Base-by-base conservation (phyloP, 306 rosid genomes). In the Erythrophleum fordii region DNA sequence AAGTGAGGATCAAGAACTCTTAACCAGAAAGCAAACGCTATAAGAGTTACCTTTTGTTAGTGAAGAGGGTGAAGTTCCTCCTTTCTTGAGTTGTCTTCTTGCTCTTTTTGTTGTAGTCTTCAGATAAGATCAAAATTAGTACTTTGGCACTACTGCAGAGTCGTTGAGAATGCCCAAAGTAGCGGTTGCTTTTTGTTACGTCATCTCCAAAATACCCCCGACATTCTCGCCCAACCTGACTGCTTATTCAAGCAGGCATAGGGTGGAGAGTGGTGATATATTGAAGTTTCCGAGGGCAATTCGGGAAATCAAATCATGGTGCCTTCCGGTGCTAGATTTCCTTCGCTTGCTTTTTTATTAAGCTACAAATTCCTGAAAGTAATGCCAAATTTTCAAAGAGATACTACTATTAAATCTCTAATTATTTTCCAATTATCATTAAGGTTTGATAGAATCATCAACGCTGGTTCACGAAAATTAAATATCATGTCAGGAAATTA, bases 171-270 rank as follows among this genome's bases (percentile, higher is more conserved):
- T 35, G 61, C 75, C 49, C 72, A 53, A 77, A 67, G 39, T 31
- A 37, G 83, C 85, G 75, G 89, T 86, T 80, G 45, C 73, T 10
- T 73, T 60, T 61, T 48, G 39, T 51, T n/a, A 53, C 42, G 8
- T 37, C 37, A 35, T 80, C 39, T 35, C 79, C 52, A 44, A 51
- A 83, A 68, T 82, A 65, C 72, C 82, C 81, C 65, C 45, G 5
- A 17, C 18, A 4, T 67, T 12, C 11, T 67, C 29, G 51, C 1
- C 28, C 31, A 37, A 12, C 44, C 22, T 23, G 14, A 23, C 4
- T 22, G 8, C 31, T n/a, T 41, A 20, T 31, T 41, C 18, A 11
- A 11, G 29, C 10, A 8, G 5, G 11, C 14, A 3, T 2, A n/a
- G 14, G 48, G 29, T 37, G 2, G n/a, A 8, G 28, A 37, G 18